A percentile compares a stretch with the other conserved stretches of the same genome.
These are phyloP conservation scores for Suillus spraguei DNA, from an alignment of 768 basidiomycete genomes.

Conservation along the genomic window DNA sequence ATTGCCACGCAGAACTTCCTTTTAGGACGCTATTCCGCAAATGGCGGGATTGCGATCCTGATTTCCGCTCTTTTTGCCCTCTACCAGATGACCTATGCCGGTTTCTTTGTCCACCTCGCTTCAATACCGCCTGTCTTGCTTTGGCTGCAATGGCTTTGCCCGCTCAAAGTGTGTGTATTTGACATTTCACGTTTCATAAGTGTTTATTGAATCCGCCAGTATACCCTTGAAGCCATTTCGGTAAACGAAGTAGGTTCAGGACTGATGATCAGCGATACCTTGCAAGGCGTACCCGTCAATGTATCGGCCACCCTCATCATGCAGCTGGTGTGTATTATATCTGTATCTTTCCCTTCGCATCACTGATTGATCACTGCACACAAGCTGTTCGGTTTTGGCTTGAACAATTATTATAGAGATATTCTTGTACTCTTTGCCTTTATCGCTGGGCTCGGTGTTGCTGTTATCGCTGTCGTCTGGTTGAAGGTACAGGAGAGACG, in stretches of 20 bases:
- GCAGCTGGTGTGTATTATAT: conserved; percentile 59
- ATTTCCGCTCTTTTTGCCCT: conserved; percentile 75
- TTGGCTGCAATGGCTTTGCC: conserved; percentile 92
- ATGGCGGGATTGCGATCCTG: conserved; percentile 90
- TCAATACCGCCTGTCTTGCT: conserved; percentile 88
- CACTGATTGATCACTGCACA: neutral
- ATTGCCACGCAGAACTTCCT: conserved; percentile 75
- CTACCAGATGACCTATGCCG: conserved; percentile 87
- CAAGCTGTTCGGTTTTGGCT: conserved; percentile 85
- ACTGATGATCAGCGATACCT: conserved; percentile 75
- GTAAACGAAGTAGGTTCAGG: conserved; percentile 94
- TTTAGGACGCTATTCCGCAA: conserved; percentile 80
- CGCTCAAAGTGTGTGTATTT: conserved; percentile 53
- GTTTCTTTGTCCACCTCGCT: conserved; percentile 89
- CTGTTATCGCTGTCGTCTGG: conserved; percentile 80
- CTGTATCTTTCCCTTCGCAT: neutral
- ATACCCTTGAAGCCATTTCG: conserved; percentile 78
- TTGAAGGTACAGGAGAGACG: conserved; percentile 76
- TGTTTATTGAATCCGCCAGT: conserved; percentile 29
- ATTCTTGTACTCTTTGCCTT: conserved; percentile 87
- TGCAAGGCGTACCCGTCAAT: conserved; percentile 81
- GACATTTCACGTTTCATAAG: neutral
- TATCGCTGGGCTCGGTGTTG: conserved; percentile 74
- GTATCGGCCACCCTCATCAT: conserved; percentile 86
- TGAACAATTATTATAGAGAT: conserved; percentile 85